Base-by-base conservation (phyloP, 148 eudicot species). In the Mesembryanthemum crystallinum region DNA sequence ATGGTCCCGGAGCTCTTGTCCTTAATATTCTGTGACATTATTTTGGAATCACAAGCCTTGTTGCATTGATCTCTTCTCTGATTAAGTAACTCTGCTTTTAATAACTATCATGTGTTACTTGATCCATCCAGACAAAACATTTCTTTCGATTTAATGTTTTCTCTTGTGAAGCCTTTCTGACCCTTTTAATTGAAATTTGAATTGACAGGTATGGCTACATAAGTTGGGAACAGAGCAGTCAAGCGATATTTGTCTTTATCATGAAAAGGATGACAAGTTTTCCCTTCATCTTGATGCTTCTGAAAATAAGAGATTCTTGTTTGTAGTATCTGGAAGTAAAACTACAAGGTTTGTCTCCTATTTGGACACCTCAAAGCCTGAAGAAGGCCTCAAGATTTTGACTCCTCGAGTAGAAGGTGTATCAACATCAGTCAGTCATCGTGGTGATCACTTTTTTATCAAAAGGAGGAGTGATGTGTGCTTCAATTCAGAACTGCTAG, bases 261-360 rank as follows among this genome's bases (percentile, higher is more conserved):
- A 91, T 82, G 98, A 94, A 85, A 88, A 87, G 86, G 98, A 94
- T 84, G 97, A 91, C 60, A 89, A 82, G 85, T 94, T 92, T 78
- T 79, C 83, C 37, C 79, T 90, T 69, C 83, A 74, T 85, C 87
- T 92, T 83, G 69, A 69, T 70, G 86, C 85, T 71, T 90, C 98
- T 69, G 98, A 92, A 80, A 94, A 97, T 88, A 90, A 89, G 84
- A 84, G 81, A 42, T 94, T 72, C 82, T 71, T 94, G 73, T 94
- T 94, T 86, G 88, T 94, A 67, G 84, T 77, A 75, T 90, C 98
- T 60, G 88, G 77, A 86, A 92, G 97, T 78, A 92, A 94, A 87
- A 89, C 80, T 30, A 92, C 96, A 23, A 88, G 86, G 65, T 94
- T 92, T 80, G 79, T 90, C 75, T 90, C 87, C 84, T 89, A 82